Evolutionary conservation across 345 rosid species (phyloP).

Genomic region (Melaleuca quinquenervia): DNA sequence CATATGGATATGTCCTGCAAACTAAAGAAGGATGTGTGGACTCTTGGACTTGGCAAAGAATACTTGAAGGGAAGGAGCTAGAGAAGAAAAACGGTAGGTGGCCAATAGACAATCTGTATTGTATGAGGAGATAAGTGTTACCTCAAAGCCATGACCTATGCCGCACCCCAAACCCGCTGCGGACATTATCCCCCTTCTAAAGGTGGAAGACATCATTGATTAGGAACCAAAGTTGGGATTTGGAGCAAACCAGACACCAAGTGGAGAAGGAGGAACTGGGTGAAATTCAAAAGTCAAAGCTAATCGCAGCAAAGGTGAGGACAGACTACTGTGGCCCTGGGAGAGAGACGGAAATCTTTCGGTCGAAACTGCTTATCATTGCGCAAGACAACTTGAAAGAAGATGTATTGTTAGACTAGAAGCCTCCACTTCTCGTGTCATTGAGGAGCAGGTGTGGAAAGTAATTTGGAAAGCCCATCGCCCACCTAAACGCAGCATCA

Average conservation of each 20-base stretch:
- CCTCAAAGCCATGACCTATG: not conserved
- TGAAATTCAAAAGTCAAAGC: not conserved
- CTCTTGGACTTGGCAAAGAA: not conserved
- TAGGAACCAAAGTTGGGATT: not conserved
- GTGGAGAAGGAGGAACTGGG: not conserved
- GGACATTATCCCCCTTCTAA: not conserved
- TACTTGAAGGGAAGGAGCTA: not conserved
- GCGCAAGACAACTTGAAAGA: not conserved
- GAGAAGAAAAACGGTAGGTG: not conserved
- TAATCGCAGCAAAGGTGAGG: not conserved
- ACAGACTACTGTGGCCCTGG: not conserved
- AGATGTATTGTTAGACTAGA: not conserved
- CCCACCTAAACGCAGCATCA: not conserved
- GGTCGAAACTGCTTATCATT: not conserved
- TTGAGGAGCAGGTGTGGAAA: not conserved
- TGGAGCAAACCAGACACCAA: not conserved
- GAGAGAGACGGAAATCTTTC: not conserved
- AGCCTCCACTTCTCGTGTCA: not conserved
- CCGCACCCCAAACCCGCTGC: not conserved
- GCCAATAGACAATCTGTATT: not conserved
- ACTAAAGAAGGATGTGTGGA: not conserved
- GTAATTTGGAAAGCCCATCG: not conserved
- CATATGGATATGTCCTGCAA: not conserved
- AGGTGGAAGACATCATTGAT: not conserved
- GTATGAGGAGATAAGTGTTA: not conserved